Conservation (phyloP, 768 basidiomycete species). For the Rhodotorula taiwanensis region DNA sequence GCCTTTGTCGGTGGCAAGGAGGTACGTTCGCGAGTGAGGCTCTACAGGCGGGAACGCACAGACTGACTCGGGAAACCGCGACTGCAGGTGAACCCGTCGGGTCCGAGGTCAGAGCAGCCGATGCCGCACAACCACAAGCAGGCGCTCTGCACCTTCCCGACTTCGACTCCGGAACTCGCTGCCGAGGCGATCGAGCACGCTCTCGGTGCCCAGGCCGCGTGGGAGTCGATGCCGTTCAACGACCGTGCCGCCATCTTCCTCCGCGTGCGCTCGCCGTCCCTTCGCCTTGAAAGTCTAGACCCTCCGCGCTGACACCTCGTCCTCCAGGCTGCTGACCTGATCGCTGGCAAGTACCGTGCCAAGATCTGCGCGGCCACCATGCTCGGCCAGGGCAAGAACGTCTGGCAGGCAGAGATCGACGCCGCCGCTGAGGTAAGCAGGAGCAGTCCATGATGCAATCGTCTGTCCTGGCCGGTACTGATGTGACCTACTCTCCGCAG, state of each 20-base stretch:
- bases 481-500: constrained; percentile 44
- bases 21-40: constrained; percentile 49
- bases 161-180: constrained; percentile 72
- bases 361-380: constrained; percentile 93
- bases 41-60: constrained; percentile 53
- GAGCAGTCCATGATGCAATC: no score
- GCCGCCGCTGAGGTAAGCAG: constrained; percentile 83
- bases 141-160: constrained; percentile 76
- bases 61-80: constrained; percentile 72
- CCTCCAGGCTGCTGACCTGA: constrained; percentile 72
- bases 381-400: constrained; percentile 97
- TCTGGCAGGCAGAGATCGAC: constrained; percentile 99
- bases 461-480: no score
- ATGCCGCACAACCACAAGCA: constrained; percentile 80
- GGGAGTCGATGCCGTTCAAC: constrained; percentile 94
- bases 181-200: constrained; percentile 76
- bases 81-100: constrained; percentile 13
- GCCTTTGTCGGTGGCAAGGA: constrained; percentile 84
- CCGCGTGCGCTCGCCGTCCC: constrained; percentile 47
- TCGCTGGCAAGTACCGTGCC: constrained; percentile 92
- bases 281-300: not conserved
- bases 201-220: constrained; percentile 72
- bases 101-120: constrained; percentile 41
- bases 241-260: constrained; percentile 97
- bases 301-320: no score